Evolutionary conservation across 2,329 filamentous ascomycete genomes (phyloP).

Genomic region (Exophiala aquamarina): DNA sequence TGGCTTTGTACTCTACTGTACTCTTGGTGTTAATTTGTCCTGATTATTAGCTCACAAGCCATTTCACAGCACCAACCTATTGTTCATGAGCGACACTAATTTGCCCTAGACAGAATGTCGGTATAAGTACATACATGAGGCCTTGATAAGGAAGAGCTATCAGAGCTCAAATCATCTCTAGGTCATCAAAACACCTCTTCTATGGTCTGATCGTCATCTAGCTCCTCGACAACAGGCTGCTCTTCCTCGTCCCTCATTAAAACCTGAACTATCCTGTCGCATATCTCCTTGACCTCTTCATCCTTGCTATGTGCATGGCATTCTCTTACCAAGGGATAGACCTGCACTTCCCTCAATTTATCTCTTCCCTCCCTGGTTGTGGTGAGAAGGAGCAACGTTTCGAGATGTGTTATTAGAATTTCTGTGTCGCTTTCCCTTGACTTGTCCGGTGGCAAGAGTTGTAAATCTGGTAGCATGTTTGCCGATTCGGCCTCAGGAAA

Average conservation of each 20-base stretch:
- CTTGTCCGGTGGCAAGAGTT: constrained; percentile 88
- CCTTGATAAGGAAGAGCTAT: too few species aligned
- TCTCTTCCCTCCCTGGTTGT: constrained; percentile 76
- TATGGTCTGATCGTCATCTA: constrained; percentile 47
- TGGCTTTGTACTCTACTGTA: too few species aligned
- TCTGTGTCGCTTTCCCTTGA: constrained; percentile 72
- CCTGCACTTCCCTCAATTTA: constrained; percentile 70
- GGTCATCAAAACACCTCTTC: constrained; percentile 47
- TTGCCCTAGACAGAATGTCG: too few species aligned
- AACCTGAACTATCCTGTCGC: constrained; percentile 86
- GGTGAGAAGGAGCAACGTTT: constrained; percentile 81
- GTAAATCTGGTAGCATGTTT: constrained; percentile 84
- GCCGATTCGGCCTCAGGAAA: constrained; percentile 84
- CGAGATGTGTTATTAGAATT: constrained; percentile 83
- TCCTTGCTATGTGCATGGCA: constrained; percentile 76
- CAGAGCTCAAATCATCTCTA: too few species aligned
- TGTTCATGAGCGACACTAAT: too few species aligned
- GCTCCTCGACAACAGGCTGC: constrained; percentile 41
- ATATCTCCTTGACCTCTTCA: constrained; percentile 78
- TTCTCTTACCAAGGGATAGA: constrained; percentile 88
- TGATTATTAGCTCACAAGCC: too few species aligned
- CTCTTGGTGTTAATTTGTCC: too few species aligned
- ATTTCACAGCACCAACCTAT: too few species aligned
- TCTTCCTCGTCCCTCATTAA: constrained; percentile 76
- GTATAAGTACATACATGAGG: too few species aligned